Base-by-base conservation (phyloP, 768 basidiomycete species). In the Naganishia antarctica region DNA sequence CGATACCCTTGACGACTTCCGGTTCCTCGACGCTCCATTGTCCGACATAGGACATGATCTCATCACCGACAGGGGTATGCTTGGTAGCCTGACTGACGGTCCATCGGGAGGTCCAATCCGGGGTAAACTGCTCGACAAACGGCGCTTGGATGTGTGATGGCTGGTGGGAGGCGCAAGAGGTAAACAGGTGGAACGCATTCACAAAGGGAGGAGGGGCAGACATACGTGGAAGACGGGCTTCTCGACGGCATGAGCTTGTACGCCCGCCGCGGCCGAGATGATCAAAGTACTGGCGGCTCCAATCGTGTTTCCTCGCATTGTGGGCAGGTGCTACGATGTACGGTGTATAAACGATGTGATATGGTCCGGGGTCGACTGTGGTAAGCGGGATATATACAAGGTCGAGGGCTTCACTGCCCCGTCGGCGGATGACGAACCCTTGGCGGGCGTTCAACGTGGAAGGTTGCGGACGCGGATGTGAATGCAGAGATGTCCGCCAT, bases 31-130 rank as follows among this genome's bases (percentile, higher is more conserved):
- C 91, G 70, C 86, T 83, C 96, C 96, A 99, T 76, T 91, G 85
- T 74, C 96, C 96, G 75, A 97, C 92, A 78, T 97, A 96, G 74
- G 88, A 90, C 82, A 92, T 96, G 41, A 87, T 97, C 83, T 99
- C 96, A 69, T 89, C 86, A 68, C 91, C 90, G 62, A 90, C 90
- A 53, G 91, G 87, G 15, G 91, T 94, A 85, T 94, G 92, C 84
- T 98, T 98, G 70, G 92, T 97, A 8, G 96, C 96, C 76, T 91
- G 87, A 4, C 93, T 97, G 40, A 93, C 87, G 57, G 90, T 91
- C 94, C 96, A 99, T 63, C 93, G 88, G 26, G 75, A 76, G 13
- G 86, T 74, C 87, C 91, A 94, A 80, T 89, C 87, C 51, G 87
- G 85, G 18, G 87, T 89, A 83, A 98, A 99, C 78, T 99, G 96